Evolutionary conservation across 2,329 filamentous ascomycete genomes (phyloP), one percentile per base, ranked within the genome.

Genomic region (Pseudogymnoascus sp.): DNA sequence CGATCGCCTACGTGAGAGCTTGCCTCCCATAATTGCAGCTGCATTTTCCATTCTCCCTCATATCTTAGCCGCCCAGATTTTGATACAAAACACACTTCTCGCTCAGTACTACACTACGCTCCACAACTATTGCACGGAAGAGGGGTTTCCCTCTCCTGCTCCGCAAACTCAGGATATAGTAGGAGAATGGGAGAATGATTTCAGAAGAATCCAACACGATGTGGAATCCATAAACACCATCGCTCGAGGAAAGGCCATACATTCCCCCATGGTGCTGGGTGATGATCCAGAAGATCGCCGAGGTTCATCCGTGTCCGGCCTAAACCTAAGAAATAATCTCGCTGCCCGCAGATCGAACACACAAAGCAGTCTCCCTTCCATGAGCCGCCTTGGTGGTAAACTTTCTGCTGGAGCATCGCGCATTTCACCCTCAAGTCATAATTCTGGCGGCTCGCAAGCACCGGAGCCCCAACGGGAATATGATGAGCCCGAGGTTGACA

Each of bases 21-120:
- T 95, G 1, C 91, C 91, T 7, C 84, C 83, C 1, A 76, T 96
- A 7, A 84, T 92, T 60, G 76, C 81, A 2, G 85, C 88, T 8
- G 81, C 86, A 3, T 90, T 91, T 70, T 87, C 81, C 24, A 77
- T 95, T n/a, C 79, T 93, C 10, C 88, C 89, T 29, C 84, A 85
- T 60, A 77, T 95, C 17, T 79, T 92, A 9, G 80, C 81, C 40
- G 81, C 82, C 36, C 87, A 92, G 69, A 84, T 93, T 47, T 79
- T 88, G 70, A 85, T 92, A 29, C 90, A 93, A 72, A 92, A 92
- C 71, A 83, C 85, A 54, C 78, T 94, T 59, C 82, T 94, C 4
- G 90, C 85, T 0, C 80, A 92, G 64, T 85, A 90, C 67, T 94
- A 94, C 74, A 94, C 90, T 0, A 80, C 85, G 4, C 76, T 93